Base-by-base conservation (phyloP, 257 asterid genomes). In the Ajuga chamaepitys region DNA sequence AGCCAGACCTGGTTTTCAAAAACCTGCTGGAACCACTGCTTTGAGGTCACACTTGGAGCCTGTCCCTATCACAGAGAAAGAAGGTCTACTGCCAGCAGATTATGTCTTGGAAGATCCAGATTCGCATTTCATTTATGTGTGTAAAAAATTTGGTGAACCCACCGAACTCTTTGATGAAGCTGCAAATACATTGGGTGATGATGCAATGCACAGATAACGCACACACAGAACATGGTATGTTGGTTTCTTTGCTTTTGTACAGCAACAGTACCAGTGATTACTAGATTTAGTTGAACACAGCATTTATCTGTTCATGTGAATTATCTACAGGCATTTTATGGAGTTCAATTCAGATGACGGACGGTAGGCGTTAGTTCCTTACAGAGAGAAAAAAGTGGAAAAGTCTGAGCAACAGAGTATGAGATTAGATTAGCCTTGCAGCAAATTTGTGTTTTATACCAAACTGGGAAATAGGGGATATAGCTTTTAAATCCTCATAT, bases 1-100 rank as follows among this genome's bases (percentile, higher is more conserved):
- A 92, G 98, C 98, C 71, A 83, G 83, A 77, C 98, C 97, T 67
- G 98, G 97, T 70, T 89, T 89, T 81, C 84, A 85, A 68, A 82
- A 74, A 77, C 85, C 78, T 16, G 75, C 62, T 30, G 86, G 79
- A 70, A 73, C 89, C 17, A 52, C 83, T 46, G 54, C 81, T 25
- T 64, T 72, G 32, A 77, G 70, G 56, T 75, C 91, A 28, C 74
- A 68, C 80, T 63, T 84, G 66, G 91, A 89, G 71, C 94, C 97
- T 20, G 74, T 89, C 61, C 85, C 86, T 41, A 52, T 81, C 57
- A 81, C 91, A 9, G 97, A 87, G 72, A 79, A 79, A 74, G 99
- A 79, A 74, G 99, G 99, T 28, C 82, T 77, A 53, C 95, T 93
- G 64, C 91, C 88, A 14, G 77, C 80, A 13, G 88, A 87, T 77